Evolutionary conservation across 2,329 filamentous ascomycete genomes (phyloP), one percentile per base, ranked within the genome.

Genomic region (Stemphylium vesicarium): DNA sequence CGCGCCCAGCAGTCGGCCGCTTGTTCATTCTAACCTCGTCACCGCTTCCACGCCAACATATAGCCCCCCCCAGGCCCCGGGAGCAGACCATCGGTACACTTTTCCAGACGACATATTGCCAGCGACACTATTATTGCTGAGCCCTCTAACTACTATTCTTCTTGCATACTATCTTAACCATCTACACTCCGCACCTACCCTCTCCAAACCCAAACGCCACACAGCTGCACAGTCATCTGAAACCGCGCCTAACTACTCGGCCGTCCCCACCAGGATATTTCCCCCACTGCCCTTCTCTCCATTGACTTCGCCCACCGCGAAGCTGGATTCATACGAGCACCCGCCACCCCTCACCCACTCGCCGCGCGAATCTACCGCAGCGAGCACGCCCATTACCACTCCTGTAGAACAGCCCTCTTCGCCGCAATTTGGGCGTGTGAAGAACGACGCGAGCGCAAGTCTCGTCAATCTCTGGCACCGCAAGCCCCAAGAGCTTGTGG

Each of bases 291-390:
- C 16, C 29, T 40, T 20, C 29, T 40, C 46, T 51, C 42, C 32
- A 37, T 44, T 39, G 43, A 32, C 60, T 49, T 46, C 57, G 36
- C 50, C 62, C 59, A 70, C 69, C 74, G 78, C 77, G 73, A 84
- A 82, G 79, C 81, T 82, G 77, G 80, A 82, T 78, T 80, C 80
- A 70, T 79, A 80, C 69, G 77, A 78, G 71, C 78, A 80, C 71
- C 80, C 80, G 65, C 81, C 79, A 66, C 79, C 81, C 68, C 77
- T 81, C 71, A 79, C 79, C 69, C 77, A 80, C 75, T 84, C 82
- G 66, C 80, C 81, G 54, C 79, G 78, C 67, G 75, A 77, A 64
- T 83, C 80, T 49, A 82, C 81, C 53, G 77, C 80, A 70, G 81
- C 82, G 62, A 79, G 76, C 69, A 82, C 80, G 47, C 82, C 82